These are phyloP conservation scores for Halophytophthora polymorphica DNA, from an alignment of 352 stramenopile species.

Conservation along the genomic window DNA sequence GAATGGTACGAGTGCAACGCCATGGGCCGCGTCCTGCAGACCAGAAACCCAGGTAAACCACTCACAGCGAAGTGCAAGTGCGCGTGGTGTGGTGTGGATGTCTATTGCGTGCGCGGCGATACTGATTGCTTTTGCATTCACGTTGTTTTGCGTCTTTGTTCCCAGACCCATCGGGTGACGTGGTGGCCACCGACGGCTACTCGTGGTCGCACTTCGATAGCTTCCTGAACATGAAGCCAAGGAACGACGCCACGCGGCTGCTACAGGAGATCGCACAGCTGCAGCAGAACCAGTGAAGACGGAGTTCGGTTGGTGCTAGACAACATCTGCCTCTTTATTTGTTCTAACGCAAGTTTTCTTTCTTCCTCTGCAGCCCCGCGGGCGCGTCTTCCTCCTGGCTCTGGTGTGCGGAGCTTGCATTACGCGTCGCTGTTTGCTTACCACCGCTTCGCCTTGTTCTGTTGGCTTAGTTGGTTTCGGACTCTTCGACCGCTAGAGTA, in stretches of 20 bases:
- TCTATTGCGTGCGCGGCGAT: neutral
- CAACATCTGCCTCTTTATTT: no score
- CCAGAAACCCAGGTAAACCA: conserved; percentile 45
- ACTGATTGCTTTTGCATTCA: conserved; percentile 6
- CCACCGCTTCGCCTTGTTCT: neutral
- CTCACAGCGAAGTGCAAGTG: neutral
- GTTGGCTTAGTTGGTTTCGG: conserved; percentile 1
- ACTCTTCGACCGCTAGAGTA: neutral
- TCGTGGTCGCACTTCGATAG: conserved; percentile 82
- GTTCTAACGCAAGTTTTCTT: no score
- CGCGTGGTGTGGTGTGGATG: neutral
- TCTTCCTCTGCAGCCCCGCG: no score
- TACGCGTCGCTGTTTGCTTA: no score
- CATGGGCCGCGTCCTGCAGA: conserved; percentile 51
- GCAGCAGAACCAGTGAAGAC: conserved; percentile 39
- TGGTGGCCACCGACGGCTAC: conserved; percentile 63
- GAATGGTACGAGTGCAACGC: conserved; percentile 83
- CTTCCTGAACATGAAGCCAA: conserved; percentile 44
- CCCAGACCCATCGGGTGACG: conserved; percentile 31
- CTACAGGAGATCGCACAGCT: conserved; percentile 68
- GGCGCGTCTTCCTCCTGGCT: no score
- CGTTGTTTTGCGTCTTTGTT: neutral
- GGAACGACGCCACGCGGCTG: conserved; percentile 44
- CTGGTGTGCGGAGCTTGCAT: no score
- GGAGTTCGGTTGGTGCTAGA: no score